phyloP scores from a whole-genome alignment of 225 moss, liverwort and hornwort species.

The Sphagnum tenellum region DNA sequence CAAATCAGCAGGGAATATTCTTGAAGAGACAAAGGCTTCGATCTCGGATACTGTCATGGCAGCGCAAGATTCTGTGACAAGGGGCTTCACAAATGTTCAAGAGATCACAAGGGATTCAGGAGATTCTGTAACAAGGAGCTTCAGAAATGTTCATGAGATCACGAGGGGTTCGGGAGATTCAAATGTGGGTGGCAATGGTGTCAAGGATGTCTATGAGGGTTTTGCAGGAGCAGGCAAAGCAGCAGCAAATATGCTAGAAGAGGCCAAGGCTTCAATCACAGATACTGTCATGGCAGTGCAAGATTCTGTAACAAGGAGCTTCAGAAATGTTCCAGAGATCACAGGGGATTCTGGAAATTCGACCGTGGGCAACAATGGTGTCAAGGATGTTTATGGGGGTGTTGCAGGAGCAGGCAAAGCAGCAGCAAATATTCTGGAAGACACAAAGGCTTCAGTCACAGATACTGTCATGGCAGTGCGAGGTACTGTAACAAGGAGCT shows the following conservation, averaged over 20 bases:
- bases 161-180: constrained; percentile 38
- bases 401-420: constrained; percentile 12
- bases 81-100: constrained; percentile 33
- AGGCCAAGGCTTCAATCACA: constrained; percentile 21
- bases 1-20: constrained; percentile 15
- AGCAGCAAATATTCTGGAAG: constrained; percentile 15
- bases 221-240: constrained; percentile 14
- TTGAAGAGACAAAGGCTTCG: constrained; percentile 17
- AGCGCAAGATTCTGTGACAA: constrained; percentile 49
- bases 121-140: constrained; percentile 36
- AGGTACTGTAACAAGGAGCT: constrained; percentile 38
- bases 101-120: constrained; percentile 28
- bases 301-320: constrained; percentile 39
- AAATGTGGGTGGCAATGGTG: constrained; percentile 9
- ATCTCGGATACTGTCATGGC: constrained; percentile 30
- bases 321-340: constrained; percentile 30
- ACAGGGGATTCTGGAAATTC: constrained; percentile 36
- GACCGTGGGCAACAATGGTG: constrained; percentile 13
- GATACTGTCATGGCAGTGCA: constrained; percentile 41
- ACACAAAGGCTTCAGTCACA: constrained; percentile 21
- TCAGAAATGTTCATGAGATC: constrained; percentile 31
- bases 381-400: constrained; percentile 27
- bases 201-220: constrained; percentile 36
- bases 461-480: constrained; percentile 41
- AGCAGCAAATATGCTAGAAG: constrained; percentile 14